Evolutionary conservation across 2,329 filamentous ascomycete genomes (phyloP), one percentile per base, ranked within the genome.

Genomic region (Aureobasidium leucospermi): DNA sequence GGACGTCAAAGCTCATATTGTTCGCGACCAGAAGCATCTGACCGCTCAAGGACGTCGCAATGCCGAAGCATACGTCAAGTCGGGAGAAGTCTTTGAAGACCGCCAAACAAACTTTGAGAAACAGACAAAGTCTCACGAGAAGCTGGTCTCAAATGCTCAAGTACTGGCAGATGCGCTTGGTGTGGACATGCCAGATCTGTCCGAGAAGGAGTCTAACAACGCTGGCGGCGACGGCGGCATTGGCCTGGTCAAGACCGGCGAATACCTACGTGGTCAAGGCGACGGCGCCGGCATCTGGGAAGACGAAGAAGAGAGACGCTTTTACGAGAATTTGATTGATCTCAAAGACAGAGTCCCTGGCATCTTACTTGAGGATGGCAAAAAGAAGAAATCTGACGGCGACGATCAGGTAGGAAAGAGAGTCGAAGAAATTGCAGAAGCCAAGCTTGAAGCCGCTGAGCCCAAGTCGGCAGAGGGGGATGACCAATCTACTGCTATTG

Each of bases 231-330:
- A 88, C 68, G 86, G 89, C 57, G 87, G 88, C 1, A 96, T 99
- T 67, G 94, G 94, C 36, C 82, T 97, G 41, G 88, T 97, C 66
- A 97, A 96, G 75, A 88, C 92, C 10, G 90, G 90, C 0, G 93
- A 97, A 66, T 97, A 96, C 68, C 79, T 97, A 41, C 88, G 90
- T 39, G 92, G 91, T 11, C 89, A 95, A 71, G 88, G 87, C 23
- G 93, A 97, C 61, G 92, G 91, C 19, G 84, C 92, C 28, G 94
- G 94, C 0, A 97, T 99, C 63, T 99, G 94, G 94, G 92, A 96
- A 75, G 94, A 99, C 67, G 94, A 99, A 69, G 94, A 99, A 58
- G 93, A 99, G 74, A 86, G 94, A 61, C 89, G 94, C 62, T 99
- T 99, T 72, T 99, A 99, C 75, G 94, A 99, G 77, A 97, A 96